Base-by-base conservation (phyloP, 331 rosid species). In the Quercus phellos region DNA sequence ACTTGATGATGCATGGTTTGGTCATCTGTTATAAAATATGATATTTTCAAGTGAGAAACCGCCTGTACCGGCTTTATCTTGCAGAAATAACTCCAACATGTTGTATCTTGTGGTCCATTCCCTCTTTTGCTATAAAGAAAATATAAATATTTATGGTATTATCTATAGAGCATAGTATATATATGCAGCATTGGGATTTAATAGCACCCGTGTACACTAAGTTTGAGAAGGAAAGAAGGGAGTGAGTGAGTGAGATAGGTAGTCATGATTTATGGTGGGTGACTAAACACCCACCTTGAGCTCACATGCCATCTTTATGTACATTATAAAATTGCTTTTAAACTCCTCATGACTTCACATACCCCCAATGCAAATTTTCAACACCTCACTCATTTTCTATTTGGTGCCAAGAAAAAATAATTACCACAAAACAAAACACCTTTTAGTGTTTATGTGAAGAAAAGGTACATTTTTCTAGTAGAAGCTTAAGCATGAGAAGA, bases 281-380 rank as follows among this genome's bases (percentile, higher is more conserved):
- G 94, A 92, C 98, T 89, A 88, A 89, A 93, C 96, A 91, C 90
- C 94, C 90, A 88, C 92, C 93, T 92, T 81, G 43, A 69, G 32
- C 84, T 84, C 91, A 85, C 93, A 84, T 87, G 85, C 83, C 82
- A 68, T 81, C 86, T 82, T 85, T 87, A 72, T 82, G 79, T 75
- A 67, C 83, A 77, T 74, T 82, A 83, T 77, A 79, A 79, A 86
- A 70, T 82, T 74, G 43, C 79, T 82, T 81, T 82, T 74, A 68
- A 59, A 76, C 72, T 66, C 80, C 35, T 72, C 75, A 68, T 84
- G 43, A 63, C 89, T 86, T 88, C 73, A 55, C 51, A 56, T 79
- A 81, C 80, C 85, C 84, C 85, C 85, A 72, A 70, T 72, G 82
- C 85, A 79, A 67, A 8, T 56, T 89, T 87, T 82, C 92, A 85